Base-by-base conservation (phyloP, 352 stramenopile genomes). In the Saprolegnia parasitica region DNA sequence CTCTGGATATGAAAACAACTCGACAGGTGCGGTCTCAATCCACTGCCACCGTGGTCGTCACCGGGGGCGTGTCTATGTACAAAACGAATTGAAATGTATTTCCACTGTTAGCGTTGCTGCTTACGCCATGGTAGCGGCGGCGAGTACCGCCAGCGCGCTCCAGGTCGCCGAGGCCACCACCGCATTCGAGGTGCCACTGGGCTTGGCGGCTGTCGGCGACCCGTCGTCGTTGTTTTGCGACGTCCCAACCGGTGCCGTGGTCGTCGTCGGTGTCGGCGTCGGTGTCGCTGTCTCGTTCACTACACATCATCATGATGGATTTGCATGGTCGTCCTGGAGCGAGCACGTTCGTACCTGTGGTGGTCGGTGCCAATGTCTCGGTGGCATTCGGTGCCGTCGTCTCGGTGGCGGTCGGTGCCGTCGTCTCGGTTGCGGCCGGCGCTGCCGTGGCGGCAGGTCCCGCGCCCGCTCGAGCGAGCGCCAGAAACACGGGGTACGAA, bases 71-170 rank as follows among this genome's bases (percentile, higher is more conserved):
- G n/a, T n/a, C n/a, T n/a, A n/a, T n/a, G n/a, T n/a, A n/a, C n/a
- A n/a, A n/a, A n/a, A 52, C 46, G 46, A 20, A 52, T 21, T 52
- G 46, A 52, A 52, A 52, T 52, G 46, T 20, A 52, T 20, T 52
- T 52, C 46, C 46, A 20, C 21, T 52, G 18, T 52, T 52, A 52
- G 21, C 46, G n/a, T n/a, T n/a, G n/a, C n/a, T n/a, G n/a, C n/a
- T n/a, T n/a, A n/a, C n/a, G n/a, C n/a, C n/a, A n/a, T n/a, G n/a
- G n/a, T n/a, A n/a, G n/a, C n/a, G n/a, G n/a, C n/a, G n/a, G n/a
- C n/a, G n/a, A n/a, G n/a, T 21, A 52, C 18, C 21, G 18, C 18
- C 21, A 52, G 18, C 21, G 46, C 46, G 46, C 21, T 52, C 46
- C 18, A 52, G 46, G 21, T 18, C 46, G 46, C 18, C 21, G 18